Evolutionary conservation across 148 eudicot genomes (phyloP).

Genomic region (Rhododendron ovatum): DNA sequence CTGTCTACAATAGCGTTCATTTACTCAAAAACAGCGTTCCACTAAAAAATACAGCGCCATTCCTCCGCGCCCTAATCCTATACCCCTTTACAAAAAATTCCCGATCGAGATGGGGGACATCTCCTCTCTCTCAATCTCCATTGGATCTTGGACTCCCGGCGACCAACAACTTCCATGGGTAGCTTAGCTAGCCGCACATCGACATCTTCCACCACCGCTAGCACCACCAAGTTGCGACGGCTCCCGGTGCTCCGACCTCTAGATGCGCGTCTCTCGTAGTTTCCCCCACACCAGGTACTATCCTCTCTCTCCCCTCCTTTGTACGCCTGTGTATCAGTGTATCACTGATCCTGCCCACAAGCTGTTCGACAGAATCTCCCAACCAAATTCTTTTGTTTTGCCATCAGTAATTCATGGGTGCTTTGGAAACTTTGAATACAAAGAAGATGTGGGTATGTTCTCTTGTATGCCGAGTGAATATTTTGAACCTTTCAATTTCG

Average conservation of each 20-base stretch:
- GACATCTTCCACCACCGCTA: too few relatives aligned
- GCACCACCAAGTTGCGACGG: background rate
- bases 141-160: too few relatives aligned
- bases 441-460: background rate
- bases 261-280: background rate
- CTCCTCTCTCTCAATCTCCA: too few relatives aligned
- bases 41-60: background rate
- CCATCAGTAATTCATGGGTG: slow-evolving; percentile 39
- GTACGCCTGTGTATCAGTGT: too few relatives aligned
- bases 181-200: too few relatives aligned
- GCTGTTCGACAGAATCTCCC: slow-evolving; percentile 30
- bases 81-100: too few relatives aligned
- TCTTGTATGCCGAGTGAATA: too few relatives aligned
- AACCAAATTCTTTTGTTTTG: slow-evolving; percentile 38
- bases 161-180: too few relatives aligned
- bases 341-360: slow-evolving; percentile 15
- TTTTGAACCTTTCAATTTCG: too few relatives aligned
- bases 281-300: background rate
- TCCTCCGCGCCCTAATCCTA: background rate
- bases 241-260: background rate
- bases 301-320: background rate
- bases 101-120: too few relatives aligned
- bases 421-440: slow-evolving; percentile 17
- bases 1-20: background rate
- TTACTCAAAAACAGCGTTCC: background rate